phyloP scores from a whole-genome alignment of 2,329 filamentous ascomycete genomes.

The Aspergillus viridinutans region DNA sequence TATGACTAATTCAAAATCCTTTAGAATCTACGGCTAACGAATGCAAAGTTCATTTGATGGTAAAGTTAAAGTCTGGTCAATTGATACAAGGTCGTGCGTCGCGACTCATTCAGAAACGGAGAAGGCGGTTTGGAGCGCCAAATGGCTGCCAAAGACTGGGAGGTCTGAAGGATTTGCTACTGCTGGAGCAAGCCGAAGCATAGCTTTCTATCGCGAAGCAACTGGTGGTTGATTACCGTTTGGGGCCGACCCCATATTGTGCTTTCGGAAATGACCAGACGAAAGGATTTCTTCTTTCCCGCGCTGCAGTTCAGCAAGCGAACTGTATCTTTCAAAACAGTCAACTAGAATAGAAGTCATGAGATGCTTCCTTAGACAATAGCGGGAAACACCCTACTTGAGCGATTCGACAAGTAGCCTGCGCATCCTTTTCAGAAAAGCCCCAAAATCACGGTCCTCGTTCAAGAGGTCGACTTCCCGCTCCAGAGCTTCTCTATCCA shows the following conservation, averaged over 20 bases:
- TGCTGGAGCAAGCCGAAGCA: constrained; percentile 68
- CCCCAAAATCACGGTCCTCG: constrained; percentile 56
- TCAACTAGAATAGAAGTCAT: not conserved
- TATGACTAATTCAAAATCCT: not conserved
- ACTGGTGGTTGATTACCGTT: constrained; percentile 54
- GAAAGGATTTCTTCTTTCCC: not conserved
- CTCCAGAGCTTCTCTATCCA: constrained; percentile 53
- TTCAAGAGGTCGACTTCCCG: constrained; percentile 55
- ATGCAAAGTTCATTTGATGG: constrained; percentile 69
- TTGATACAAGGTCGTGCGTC: constrained; percentile 78
- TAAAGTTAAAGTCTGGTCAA: constrained; percentile 93
- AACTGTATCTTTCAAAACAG: not conserved
- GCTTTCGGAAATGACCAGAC: not conserved
- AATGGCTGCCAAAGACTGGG: constrained; percentile 71
- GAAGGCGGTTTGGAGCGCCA: constrained; percentile 75
- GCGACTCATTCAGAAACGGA: constrained; percentile 92
- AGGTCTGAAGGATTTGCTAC: constrained; percentile 69
- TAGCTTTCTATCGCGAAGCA: constrained; percentile 81
- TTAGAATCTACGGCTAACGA: constrained; percentile 9
- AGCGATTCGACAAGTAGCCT: constrained; percentile 54
- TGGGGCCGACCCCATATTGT: not conserved
- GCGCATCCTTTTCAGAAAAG: constrained; percentile 61
- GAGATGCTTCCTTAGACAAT: not conserved
- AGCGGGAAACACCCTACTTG: constrained; percentile 34
- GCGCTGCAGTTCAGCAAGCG: not conserved